Percentiles rank a stretch among this genome's conserved stretches.
These are phyloP conservation scores for Amphirosellinia nigrospora DNA, from an alignment of 495 filamentous ascomycete genomes.

Conservation along the genomic window DNA sequence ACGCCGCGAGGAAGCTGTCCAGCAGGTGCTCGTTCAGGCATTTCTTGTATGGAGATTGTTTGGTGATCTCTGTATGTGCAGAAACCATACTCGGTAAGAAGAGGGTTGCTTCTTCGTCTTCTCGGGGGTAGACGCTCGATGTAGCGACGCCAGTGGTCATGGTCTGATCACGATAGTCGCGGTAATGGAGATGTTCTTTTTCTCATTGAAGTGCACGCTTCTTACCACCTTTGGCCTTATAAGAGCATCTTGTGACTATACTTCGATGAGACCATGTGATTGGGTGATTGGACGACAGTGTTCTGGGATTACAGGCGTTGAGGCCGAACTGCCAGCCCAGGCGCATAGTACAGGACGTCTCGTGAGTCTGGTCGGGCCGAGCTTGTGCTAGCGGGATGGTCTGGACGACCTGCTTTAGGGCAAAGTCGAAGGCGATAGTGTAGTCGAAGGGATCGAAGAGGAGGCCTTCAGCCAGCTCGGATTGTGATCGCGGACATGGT, in stretches of 20 bases:
- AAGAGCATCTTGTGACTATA: conserved; percentile 95
- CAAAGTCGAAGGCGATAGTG: conserved; percentile 82
- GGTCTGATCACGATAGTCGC: conserved; percentile 93
- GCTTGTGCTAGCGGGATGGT: conserved; percentile 72
- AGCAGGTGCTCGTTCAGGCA: conserved; percentile 96
- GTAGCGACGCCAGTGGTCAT: conserved; percentile 90
- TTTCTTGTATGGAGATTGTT: conserved; percentile 98
- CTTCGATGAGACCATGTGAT: conserved; percentile 96
- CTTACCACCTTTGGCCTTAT: conserved; percentile 96
- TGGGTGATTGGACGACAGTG: conserved; percentile 82
- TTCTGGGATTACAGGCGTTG: conserved; percentile 92
- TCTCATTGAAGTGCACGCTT: conserved; percentile 94
- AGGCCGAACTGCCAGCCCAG: conserved; percentile 91
- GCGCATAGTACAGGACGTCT: conserved; percentile 87
- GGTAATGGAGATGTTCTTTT: conserved; percentile 76
- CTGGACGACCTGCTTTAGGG: conserved; percentile 85
- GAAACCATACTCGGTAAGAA: conserved; percentile 95
- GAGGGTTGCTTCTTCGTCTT: conserved; percentile 84
- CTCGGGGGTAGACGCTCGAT: conserved; percentile 89
- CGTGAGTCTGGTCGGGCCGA: conserved; percentile 55
- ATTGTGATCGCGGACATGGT: conserved; percentile 91
- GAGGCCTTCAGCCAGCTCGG: conserved; percentile 85
- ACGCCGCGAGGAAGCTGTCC: conserved; percentile 95
- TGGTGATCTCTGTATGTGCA: conserved; percentile 97
- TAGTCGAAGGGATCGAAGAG: conserved; percentile 88